phyloP scores from a whole-genome alignment of 371 early-diverging fungal species.

The Paraphysoderma sedebokerense region DNA sequence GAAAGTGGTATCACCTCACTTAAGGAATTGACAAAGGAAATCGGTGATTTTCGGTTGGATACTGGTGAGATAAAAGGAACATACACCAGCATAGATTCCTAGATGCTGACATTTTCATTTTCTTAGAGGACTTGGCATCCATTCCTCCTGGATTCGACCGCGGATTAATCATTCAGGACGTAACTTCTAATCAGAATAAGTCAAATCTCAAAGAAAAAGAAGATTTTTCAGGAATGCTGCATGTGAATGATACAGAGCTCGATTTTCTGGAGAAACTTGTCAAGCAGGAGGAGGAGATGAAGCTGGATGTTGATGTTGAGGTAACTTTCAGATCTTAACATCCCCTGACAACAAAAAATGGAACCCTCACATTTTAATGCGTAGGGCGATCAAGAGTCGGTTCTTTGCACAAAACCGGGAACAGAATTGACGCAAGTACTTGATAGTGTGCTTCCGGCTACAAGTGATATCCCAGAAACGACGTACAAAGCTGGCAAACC shows the following conservation, averaged over 20 bases:
- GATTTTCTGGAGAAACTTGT: no score
- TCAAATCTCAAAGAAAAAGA: no score
- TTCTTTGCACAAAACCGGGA: neutral
- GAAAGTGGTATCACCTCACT: no score
- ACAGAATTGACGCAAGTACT: constrained; percentile 4
- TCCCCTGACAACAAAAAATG: neutral
- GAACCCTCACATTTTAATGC: neutral
- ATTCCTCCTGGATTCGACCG: constrained; percentile 25
- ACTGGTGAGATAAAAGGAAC: constrained; percentile 6
- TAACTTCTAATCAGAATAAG: no score
- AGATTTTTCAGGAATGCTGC: no score
- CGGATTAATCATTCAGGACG: constrained; percentile 11
- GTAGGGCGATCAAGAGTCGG: neutral
- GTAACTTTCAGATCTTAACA: neutral
- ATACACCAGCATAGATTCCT: constrained; percentile 4
- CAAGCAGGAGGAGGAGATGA: no score
- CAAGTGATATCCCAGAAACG: neutral
- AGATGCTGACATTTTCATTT: no score
- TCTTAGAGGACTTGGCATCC: constrained; percentile 14
- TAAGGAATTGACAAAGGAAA: constrained; percentile 1
- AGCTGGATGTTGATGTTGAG: neutral
- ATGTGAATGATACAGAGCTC: no score
- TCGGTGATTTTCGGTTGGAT: constrained; percentile 6
- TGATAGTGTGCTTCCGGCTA: no score
- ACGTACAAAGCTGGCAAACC: constrained; percentile 5